Conservation (phyloP, 805 yeast genomes). For the Suhomyces sp. region DNA sequence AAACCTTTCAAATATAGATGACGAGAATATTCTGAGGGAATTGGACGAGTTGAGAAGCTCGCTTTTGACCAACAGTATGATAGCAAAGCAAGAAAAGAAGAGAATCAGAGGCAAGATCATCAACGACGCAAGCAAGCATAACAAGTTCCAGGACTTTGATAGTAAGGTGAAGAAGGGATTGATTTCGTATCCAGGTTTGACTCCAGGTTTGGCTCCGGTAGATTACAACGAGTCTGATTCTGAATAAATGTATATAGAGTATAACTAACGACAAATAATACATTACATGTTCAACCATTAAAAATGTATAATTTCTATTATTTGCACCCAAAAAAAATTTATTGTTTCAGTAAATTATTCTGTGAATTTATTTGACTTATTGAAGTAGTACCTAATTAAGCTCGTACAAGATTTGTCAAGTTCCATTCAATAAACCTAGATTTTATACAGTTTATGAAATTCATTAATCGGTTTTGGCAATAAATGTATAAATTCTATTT, state of each 20-base stretch:
- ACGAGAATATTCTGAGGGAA: conserved; percentile 28
- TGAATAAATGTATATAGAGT: conserved; percentile 12
- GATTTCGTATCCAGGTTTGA: conserved; percentile 58
- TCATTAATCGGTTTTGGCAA: no score
- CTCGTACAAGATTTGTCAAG: no score
- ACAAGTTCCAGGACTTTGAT: conserved; percentile 24
- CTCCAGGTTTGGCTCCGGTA: conserved; percentile 86
- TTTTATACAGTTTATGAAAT: no score
- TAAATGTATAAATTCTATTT: no score
- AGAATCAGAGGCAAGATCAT: conserved; percentile 21
- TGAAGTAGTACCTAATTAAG: no score
- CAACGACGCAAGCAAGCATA: conserved; percentile 11
- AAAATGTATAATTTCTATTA: no score
- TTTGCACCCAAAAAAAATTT: not conserved
- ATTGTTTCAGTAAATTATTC: no score
- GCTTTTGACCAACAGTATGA: conserved; percentile 18
- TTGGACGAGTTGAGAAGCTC: conserved; percentile 27
- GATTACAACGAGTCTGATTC: conserved; percentile 39
- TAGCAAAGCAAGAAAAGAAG: conserved; percentile 17
- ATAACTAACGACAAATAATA: no score
- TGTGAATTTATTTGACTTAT: no score
- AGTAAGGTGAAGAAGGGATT: conserved; percentile 43
- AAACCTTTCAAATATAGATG: conserved; percentile 29
- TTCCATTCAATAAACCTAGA: no score
- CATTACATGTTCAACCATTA: no score